phyloP scores from a whole-genome alignment of 352 stramenopile species.

The Phytopythium litorale region DNA sequence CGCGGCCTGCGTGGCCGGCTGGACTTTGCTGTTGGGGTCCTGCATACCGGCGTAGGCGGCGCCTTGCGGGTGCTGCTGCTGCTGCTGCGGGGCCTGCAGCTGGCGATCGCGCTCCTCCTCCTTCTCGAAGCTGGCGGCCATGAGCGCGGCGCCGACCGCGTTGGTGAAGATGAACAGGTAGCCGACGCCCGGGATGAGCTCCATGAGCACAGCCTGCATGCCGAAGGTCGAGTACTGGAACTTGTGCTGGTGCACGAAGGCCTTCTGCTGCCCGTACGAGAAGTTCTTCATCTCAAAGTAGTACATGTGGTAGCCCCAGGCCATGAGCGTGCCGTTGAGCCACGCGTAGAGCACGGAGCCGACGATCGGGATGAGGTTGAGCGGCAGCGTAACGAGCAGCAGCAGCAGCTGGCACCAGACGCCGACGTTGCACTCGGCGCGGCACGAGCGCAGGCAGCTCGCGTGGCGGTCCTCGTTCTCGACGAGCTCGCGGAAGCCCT shows the following conservation, averaged over 20 bases:
- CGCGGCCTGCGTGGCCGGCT: background rate
- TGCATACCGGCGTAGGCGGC: background rate
- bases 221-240: conserved; percentile 46
- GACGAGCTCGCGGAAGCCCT: conserved; percentile 38
- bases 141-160: conserved; percentile 49
- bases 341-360: conserved; percentile 46
- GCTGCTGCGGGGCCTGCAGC: conserved; percentile 13
- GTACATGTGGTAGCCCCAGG: conserved; percentile 58
- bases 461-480: conserved; percentile 29
- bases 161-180: conserved; percentile 59
- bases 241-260: conserved; percentile 31
- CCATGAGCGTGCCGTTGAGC: conserved; percentile 47
- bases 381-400: conserved; percentile 38
- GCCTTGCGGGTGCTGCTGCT: background rate
- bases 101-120: conserved; percentile 23
- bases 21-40: background rate
- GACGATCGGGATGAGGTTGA: conserved; percentile 53
- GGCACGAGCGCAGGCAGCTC: conserved; percentile 35
- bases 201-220: conserved; percentile 50
- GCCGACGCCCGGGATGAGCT: conserved; percentile 49
- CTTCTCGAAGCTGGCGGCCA: conserved; percentile 47
- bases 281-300: conserved; percentile 60
- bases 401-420: conserved; percentile 37
- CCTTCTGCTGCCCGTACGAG: conserved; percentile 41
- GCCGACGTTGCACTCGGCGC: conserved; percentile 39